Base-by-base conservation (phyloP, 1,284 basidiomycete genomes). In the Vanrija humicola region DNA sequence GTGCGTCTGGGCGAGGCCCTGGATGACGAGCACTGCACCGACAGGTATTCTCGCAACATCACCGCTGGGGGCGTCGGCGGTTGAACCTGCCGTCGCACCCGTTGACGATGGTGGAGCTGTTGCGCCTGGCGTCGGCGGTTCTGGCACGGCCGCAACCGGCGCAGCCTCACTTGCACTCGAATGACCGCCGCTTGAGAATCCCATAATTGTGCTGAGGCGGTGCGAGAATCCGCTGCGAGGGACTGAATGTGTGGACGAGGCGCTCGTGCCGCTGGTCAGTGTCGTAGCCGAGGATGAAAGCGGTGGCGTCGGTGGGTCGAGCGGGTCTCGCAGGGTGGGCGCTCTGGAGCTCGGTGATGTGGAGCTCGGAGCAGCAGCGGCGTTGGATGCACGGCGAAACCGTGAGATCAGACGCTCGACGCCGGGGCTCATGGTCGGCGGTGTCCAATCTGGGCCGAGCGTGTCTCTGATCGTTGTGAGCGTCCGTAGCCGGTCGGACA, bases 21-120 rank as follows among this genome's bases (percentile, higher is more conserved):
- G 74, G 21, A 76, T 72, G 29, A 76, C 67, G 42, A 76, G 61
- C 14, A 76, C 72, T 0, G 74, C 72, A 1, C 74, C 73, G n/a
- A 67, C 52, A 0, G 68, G 65, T 16, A 67, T 56, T 8, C 43
- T 38, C 42, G 34, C 34, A 5, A 34, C 34, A 12, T 34, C 34
- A 14, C 12, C 9, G 23, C 45, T 38, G 59, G 56, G 14, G 34
- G 38, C 29, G 43, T 51, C n/a, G 47, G 43, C 51, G 6, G 40
- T 5, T 23, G 21, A n/a, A n/a, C 21, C 18, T 25, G 46, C 51
- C 1, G 61, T 60, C 18, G 47, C 21, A 5, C 51, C 38, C 42
- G 54, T 43, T 15, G 49, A 43, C 16, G 53, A 43, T 38, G 48
- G 51, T 54, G 50, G 39, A 59, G 28, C 38, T 48, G 28, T 7